Conservation (phyloP, 495 filamentous ascomycete genomes). For the Parmelia sp. region DNA sequence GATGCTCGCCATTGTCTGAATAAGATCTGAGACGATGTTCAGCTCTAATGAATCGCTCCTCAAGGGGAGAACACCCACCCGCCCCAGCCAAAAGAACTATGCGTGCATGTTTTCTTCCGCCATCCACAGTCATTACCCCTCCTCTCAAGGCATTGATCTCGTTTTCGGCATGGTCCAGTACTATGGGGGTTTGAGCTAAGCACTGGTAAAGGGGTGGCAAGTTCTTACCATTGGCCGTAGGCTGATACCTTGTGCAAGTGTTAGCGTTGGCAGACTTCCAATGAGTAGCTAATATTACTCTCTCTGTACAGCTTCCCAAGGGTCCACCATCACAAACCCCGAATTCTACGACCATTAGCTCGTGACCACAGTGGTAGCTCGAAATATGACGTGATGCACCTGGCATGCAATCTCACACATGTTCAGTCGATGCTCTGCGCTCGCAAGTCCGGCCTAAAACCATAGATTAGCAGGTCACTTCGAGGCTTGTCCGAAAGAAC, state of each 20-base stretch:
- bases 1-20: constrained; percentile 12
- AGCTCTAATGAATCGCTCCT: not conserved
- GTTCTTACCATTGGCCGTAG: not conserved
- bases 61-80: not conserved
- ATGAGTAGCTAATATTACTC: constrained; percentile 31
- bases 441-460: constrained; percentile 46
- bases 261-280: not conserved
- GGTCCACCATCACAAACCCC: constrained; percentile 81
- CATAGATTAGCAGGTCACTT: not conserved
- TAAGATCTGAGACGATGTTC: not conserved
- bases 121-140: constrained; percentile 19
- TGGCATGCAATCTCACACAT: constrained; percentile 80
- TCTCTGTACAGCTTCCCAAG: constrained; percentile 66
- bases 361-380: not conserved
- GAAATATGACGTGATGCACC: not conserved
- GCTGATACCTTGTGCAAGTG: not conserved
- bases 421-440: constrained; percentile 45
- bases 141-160: constrained; percentile 45
- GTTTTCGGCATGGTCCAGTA: constrained; percentile 23
- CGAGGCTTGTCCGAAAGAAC: not conserved
- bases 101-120: constrained; percentile 17
- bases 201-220: not conserved
- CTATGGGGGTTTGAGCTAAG: not conserved
- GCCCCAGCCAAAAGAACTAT: constrained; percentile 22
- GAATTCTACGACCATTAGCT: constrained; percentile 43